phyloP scores from a whole-genome alignment of 2,329 filamentous ascomycete genomes.

The Beauveria sp. region DNA sequence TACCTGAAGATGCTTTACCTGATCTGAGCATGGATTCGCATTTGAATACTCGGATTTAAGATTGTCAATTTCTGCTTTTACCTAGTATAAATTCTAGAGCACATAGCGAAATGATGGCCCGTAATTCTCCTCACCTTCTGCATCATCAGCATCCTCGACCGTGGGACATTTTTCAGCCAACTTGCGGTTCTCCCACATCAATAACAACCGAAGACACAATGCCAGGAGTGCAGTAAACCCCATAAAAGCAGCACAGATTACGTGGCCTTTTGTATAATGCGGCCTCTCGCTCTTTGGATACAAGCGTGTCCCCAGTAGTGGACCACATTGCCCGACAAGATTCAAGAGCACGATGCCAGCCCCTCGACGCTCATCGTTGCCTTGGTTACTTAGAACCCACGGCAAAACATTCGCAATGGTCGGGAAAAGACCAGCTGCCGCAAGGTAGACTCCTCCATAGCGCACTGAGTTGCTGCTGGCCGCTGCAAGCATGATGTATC shows the following conservation, averaged over 20 bases:
- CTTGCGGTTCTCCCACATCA: slow-evolving; percentile 16
- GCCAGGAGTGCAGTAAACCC: slow-evolving; percentile 15
- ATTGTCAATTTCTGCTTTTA: too few species aligned
- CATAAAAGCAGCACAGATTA: slow-evolving; percentile 17
- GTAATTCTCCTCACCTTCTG: slow-evolving; percentile 16
- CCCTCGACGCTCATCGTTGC: slow-evolving; percentile 55
- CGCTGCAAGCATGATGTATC: slow-evolving; percentile 19
- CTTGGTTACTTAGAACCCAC: slow-evolving; percentile 52
- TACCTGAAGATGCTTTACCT: not conserved
- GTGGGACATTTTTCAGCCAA: slow-evolving; percentile 9
- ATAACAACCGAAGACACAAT: slow-evolving; percentile 8
- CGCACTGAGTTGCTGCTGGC: slow-evolving; percentile 19
- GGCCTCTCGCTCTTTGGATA: slow-evolving; percentile 49
- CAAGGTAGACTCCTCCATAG: slow-evolving; percentile 31
- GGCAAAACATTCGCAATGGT: slow-evolving; percentile 16
- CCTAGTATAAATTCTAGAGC: slow-evolving; percentile 2
- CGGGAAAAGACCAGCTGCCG: slow-evolving; percentile 25
- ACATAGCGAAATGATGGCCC: slow-evolving; percentile 18
- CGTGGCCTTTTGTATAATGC: slow-evolving; percentile 34
- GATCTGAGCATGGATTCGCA: not conserved
- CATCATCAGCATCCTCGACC: slow-evolving; percentile 2
- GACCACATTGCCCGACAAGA: slow-evolving; percentile 66
- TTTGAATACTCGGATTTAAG: too few species aligned
- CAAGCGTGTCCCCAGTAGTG: slow-evolving; percentile 51
- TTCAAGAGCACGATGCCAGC: slow-evolving; percentile 70